Conservation (phyloP, 441 rosid species). For the Croton setiger region DNA sequence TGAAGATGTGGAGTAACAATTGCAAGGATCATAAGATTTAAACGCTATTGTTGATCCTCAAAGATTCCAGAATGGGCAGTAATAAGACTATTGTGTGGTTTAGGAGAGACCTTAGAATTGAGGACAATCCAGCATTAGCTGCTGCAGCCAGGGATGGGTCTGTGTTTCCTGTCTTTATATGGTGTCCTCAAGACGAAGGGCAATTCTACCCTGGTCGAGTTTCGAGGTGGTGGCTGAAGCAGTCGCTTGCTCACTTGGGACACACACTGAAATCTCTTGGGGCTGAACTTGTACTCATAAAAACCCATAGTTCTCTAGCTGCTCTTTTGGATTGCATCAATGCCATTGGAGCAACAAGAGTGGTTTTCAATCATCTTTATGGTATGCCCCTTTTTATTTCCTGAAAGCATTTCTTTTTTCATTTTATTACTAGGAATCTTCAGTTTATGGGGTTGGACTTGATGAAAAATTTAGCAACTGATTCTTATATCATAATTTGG, state of each 20-base stretch:
- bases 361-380: slow-evolving; percentile 86
- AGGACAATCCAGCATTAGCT: slow-evolving; percentile 88
- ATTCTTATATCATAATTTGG: neutral
- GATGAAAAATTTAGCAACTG: neutral
- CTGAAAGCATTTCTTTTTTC: neutral
- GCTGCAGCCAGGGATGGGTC: slow-evolving; percentile 75
- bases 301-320: slow-evolving; percentile 56
- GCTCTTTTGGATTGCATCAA: slow-evolving; percentile 69
- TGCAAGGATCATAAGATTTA: slow-evolving; percentile 11
- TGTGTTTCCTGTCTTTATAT: slow-evolving; percentile 71
- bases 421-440: neutral
- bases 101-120: slow-evolving; percentile 88
- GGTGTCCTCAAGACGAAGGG: slow-evolving; percentile 92
- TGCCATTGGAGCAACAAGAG: slow-evolving; percentile 59
- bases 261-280: slow-evolving; percentile 75
- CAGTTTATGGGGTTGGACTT: neutral
- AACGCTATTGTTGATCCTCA: neutral
- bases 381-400: slow-evolving; percentile 38
- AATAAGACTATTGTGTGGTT: slow-evolving; percentile 85
- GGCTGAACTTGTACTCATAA: slow-evolving; percentile 62
- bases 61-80: slow-evolving; percentile 37
- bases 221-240: slow-evolving; percentile 97
- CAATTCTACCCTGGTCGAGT: slow-evolving; percentile 88
- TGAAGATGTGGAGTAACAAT: slow-evolving; percentile 13
- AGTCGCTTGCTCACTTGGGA: slow-evolving; percentile 62